Evolutionary conservation across 2,329 filamentous ascomycete species (phyloP), one percentile per base, ranked within the genome.

Genomic region (Coleophoma eucalyptorum): DNA sequence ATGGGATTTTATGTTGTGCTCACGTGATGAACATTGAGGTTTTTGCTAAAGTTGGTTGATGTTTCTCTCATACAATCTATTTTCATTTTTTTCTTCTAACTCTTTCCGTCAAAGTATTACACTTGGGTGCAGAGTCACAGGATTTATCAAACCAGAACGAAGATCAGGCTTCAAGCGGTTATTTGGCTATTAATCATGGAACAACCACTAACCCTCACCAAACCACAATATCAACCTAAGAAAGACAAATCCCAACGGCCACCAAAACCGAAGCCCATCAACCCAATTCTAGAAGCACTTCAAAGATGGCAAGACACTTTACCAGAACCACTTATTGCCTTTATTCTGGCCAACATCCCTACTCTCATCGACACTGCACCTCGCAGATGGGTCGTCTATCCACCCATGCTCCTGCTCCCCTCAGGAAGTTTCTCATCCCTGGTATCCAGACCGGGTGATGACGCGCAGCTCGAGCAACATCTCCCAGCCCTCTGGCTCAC

Each of bases 401-500:
- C 78, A 50, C 81, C 82, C 10, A 79, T 86, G 75, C 74, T 77
- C 4, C 70, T 86, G 15, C 71, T 86, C 1, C 81, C 83, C 0
- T 73, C 76, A 0, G 81, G 81, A 21, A 81, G 80, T 57, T 84
- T 86, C 66, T 78, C 78, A 8, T 43, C 21, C 2, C 55, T 63
- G 0, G 8, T 5, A 5, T 15, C 34, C 11, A 21, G 18, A n/a
- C 34, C 8, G 26, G 18, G 26, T 15, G 35, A 21, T n/a, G 19
- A 35, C 7, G 20, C 5, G 15, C 18, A 48, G 31, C 55, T 65
- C 12, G 58, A 59, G 5, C 6, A 26, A 7, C 10, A 5, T 5
- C 50, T 64, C 2, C 43, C 56, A 15, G 21, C n/a, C 1, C 68
- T 86, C 4, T 86, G 80, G 79, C 52, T 42, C 0, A 55, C 60